These are phyloP conservation scores for Herpetomonas samuelpessoai DNA, from an alignment of 208 protist species.

Conservation along the genomic window DNA sequence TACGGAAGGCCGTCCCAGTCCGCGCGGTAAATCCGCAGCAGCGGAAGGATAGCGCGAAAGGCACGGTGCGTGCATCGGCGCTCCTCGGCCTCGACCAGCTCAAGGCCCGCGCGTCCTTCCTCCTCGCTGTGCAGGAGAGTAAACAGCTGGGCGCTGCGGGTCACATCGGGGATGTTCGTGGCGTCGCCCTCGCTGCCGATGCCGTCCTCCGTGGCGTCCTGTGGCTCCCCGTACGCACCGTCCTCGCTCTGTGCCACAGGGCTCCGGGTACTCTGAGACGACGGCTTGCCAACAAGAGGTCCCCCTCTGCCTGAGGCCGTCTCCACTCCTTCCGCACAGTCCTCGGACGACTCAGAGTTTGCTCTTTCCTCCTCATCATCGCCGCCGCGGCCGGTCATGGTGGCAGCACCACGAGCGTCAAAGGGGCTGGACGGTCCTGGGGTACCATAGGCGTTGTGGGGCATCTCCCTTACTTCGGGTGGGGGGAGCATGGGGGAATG, in stretches of 20 bases:
- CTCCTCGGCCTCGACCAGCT: constrained; percentile 27
- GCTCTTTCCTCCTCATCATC: neutral
- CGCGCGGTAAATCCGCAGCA: constrained; percentile 27
- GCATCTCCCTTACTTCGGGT: no score
- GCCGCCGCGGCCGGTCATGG: neutral
- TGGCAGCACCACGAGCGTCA: neutral
- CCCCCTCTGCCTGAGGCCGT: no score
- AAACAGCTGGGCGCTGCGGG: constrained; percentile 9
- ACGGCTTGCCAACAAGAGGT: no score
- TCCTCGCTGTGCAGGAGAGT: constrained; percentile 22
- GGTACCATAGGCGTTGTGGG: no score
- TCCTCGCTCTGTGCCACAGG: no score
- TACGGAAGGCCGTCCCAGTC: neutral
- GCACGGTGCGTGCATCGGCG: constrained; percentile 28
- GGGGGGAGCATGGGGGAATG: no score
- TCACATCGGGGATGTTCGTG: neutral
- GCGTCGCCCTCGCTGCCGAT: constrained; percentile 5
- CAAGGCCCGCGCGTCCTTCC: constrained; percentile 23
- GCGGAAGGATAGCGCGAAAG: constrained; percentile 16
- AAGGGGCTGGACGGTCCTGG: no score
- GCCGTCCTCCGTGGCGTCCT: constrained; percentile 2
- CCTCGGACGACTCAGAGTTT: no score
- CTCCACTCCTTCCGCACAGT: no score
- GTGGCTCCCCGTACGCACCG: no score
- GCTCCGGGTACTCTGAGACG: no score